Evolutionary conservation across 2,329 filamentous ascomycete species (phyloP), one percentile per base, ranked within the genome.

Genomic region (Phaeosphaeriaceae sp.): DNA sequence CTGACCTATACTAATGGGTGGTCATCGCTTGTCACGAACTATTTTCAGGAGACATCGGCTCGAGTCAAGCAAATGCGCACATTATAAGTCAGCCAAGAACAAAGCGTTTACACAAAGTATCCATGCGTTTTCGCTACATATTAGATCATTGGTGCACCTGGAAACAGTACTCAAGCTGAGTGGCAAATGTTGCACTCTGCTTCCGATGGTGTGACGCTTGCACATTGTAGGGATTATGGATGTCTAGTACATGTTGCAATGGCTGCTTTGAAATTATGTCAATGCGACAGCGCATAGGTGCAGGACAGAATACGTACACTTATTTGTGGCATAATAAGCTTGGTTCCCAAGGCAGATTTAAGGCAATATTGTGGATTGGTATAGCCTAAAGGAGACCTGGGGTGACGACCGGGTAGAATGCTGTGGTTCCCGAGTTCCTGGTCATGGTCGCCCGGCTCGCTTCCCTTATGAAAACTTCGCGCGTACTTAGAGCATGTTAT

Each of bases 121-220:
- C 56, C 56, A 60, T 61, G 52, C 50, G 53, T 47, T 48, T 54
- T 51, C 28, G 39, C 55, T 44, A 43, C 53, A 60, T 58, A 36
- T 46, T 56, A 63, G 57, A 26, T 26, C 23, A 26, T 26, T 48
- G 21, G 42, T 38, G 23, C 43, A 56, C 43, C 49, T 54, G 46
- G 46, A 50, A 42, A 16, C 47, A 41, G 48, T 40, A 43, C 37
- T 64, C 20, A 39, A 46, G 55, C 50, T 48, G 48, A 59, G 51
- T 44, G 47, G 50, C 50, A 44, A 52, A 45, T 41, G 42, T 42
- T 58, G 52, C 59, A 60, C 42, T 50, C 33, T 50, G 49, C 48
- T 55, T 57, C 63, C 50, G 56, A 60, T 37, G 54, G 58, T 67
- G 56, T 58, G 54, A 62, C 60, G 49, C 58, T 67, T 66, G 54